Percentiles rank a stretch among this genome's conserved stretches.
Conservation (phyloP, 768 basidiomycete genomes). For the Russula sp. region DNA sequence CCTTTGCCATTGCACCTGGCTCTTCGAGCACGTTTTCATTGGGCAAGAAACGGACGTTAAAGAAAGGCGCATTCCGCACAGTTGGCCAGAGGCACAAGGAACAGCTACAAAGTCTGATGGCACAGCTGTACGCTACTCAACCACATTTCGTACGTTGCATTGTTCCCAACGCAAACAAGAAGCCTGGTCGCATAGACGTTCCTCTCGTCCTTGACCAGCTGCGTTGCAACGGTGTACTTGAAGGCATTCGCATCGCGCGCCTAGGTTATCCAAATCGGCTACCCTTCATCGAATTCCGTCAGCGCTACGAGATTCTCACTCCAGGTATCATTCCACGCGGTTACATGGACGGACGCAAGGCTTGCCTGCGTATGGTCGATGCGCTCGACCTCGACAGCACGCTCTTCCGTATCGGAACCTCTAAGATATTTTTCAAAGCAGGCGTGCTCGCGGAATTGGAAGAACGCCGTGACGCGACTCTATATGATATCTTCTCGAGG, state of each 20-base stretch:
- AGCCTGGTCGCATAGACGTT: conserved; percentile 84
- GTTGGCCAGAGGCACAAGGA: conserved; percentile 95
- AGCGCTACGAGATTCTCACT: conserved; percentile 92
- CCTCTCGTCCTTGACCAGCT: conserved; percentile 95
- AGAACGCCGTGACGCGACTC: conserved; percentile 78
- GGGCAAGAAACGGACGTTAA: conserved; percentile 66
- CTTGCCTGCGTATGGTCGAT: conserved; percentile 85
- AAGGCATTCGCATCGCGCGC: conserved; percentile 96
- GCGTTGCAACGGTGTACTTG: conserved; percentile 96
- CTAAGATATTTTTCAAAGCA: conserved; percentile 99
- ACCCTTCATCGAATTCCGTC: conserved; percentile 95
- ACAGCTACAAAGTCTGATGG: conserved; percentile 86
- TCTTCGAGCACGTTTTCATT: conserved; percentile 38
- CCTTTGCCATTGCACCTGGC: conserved; percentile 31
- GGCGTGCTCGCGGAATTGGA: conserved; percentile 95
- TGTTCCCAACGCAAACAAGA: conserved; percentile 89
- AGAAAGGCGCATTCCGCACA: conserved; percentile 96
- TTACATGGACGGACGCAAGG: conserved; percentile 97
- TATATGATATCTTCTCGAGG: conserved; percentile 83
- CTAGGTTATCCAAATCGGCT: conserved; percentile 96
- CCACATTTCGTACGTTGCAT: conserved; percentile 99
- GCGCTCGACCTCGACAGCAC: conserved; percentile 81
- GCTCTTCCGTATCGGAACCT: conserved; percentile 86
- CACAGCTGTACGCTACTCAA: conserved; percentile 85
- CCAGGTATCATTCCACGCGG: conserved; percentile 90